These are phyloP conservation scores for Vitellaria paradoxa DNA, from an alignment of 179 eudicot genomes.

Conservation along the genomic window DNA sequence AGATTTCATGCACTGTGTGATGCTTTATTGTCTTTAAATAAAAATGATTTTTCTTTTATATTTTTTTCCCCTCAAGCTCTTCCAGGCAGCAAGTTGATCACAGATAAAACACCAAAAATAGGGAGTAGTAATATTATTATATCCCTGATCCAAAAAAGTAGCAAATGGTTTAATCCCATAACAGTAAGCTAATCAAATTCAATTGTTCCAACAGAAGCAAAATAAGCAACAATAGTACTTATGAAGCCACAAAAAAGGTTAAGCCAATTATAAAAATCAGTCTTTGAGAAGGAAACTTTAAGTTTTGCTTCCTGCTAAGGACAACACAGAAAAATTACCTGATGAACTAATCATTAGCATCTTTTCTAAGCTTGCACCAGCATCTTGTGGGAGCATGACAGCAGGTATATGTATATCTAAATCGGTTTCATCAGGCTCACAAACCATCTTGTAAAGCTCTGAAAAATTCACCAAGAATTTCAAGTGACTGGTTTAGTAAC, in stretches of 20 bases:
- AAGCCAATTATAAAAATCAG: slow-evolving; percentile 1
- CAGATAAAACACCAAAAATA: slow-evolving; percentile 1
- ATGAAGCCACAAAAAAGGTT: slow-evolving; percentile 1
- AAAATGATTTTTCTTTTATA: not conserved
- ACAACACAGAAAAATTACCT: slow-evolving; percentile 38
- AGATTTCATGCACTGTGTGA: not conserved
- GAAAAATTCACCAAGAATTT: not conserved
- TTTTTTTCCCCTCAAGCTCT: not conserved
- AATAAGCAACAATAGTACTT: not conserved
- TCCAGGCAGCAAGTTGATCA: not conserved
- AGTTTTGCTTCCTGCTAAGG: not conserved
- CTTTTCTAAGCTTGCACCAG: slow-evolving; percentile 63
- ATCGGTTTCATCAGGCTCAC: slow-evolving; percentile 83
- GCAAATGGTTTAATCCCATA: not conserved
- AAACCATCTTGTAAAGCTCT: slow-evolving; percentile 94
- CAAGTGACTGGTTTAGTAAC: not conserved
- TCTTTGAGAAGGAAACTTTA: slow-evolving; percentile 3
- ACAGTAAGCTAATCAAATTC: not conserved
- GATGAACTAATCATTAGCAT: slow-evolving; percentile 54
- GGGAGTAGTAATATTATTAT: not conserved
- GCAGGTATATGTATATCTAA: slow-evolving; percentile 82
- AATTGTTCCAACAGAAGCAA: not conserved
- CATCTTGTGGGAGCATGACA: slow-evolving; percentile 79
- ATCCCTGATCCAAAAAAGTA: not conserved
- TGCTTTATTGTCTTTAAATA: not conserved